Evolutionary conservation across 768 basidiomycete species (phyloP).

Genomic region (Boletus rubropictus): DNA sequence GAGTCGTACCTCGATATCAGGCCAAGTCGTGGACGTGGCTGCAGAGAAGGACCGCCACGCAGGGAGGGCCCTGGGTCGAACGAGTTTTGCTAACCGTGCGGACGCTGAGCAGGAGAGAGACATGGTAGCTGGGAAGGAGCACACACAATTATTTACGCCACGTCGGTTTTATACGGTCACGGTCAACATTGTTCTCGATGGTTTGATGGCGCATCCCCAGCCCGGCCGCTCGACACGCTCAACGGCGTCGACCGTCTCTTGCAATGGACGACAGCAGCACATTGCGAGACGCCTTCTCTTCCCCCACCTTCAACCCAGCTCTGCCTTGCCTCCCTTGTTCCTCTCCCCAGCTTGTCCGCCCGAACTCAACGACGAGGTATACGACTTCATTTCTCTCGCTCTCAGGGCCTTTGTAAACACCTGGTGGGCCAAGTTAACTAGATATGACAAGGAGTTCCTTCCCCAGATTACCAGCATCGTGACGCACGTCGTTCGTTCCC

Average conservation of each 20-base stretch:
- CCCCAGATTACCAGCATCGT: conserved; percentile 62
- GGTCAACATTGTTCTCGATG: neutral
- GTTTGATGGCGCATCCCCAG: conserved; percentile 3
- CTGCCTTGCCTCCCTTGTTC: conserved; percentile 51
- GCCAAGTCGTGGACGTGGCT: conserved; percentile 26
- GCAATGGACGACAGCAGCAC: conserved; percentile 17
- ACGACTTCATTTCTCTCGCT: conserved; percentile 75
- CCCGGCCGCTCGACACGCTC: conserved; percentile 19
- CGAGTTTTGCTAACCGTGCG: conserved; percentile 9
- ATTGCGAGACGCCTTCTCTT: conserved; percentile 61
- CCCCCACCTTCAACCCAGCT: conserved; percentile 40
- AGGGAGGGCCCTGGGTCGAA: neutral
- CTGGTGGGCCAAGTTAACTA: conserved; percentile 82
- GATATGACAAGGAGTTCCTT: conserved; percentile 79
- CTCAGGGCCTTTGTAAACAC: conserved; percentile 74
- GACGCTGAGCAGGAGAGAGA: conserved; percentile 10
- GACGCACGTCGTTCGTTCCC: conserved; percentile 47
- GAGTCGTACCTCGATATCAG: conserved; percentile 48
- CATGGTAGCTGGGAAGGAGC: conserved; percentile 15
- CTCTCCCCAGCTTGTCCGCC: conserved; percentile 37
- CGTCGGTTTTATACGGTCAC: conserved; percentile 22
- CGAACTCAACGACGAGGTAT: conserved; percentile 52
- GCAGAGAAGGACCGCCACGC: conserved; percentile 16
- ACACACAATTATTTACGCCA: neutral
- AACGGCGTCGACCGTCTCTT: conserved; percentile 20